Percentiles rank a stretch among this genome's conserved stretches.
Evolutionary conservation across 495 filamentous ascomycete genomes (phyloP).

Genomic region (Pyronema omphalodes): DNA sequence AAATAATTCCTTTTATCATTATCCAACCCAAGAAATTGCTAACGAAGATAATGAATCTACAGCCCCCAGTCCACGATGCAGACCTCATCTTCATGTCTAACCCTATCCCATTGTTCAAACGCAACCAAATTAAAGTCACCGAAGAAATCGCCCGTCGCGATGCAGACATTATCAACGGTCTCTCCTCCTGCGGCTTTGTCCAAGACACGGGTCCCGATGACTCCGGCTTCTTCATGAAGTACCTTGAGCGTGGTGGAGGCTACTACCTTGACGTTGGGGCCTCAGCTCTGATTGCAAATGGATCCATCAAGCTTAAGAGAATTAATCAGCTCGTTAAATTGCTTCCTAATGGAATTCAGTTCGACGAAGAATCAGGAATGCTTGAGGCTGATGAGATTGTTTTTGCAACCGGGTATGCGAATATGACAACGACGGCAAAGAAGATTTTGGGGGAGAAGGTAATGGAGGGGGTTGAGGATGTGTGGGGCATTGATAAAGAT

Average conservation of each 20-base stretch:
- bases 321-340: conserved; percentile 46
- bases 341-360: conserved; percentile 38
- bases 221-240: conserved; percentile 52
- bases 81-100: conserved; percentile 40
- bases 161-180: conserved; percentile 36
- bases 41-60: not conserved
- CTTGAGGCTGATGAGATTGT: conserved; percentile 65
- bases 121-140: conserved; percentile 34
- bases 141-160: conserved; percentile 33
- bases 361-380: conserved; percentile 43
- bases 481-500: conserved; percentile 66
- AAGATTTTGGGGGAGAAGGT: conserved; percentile 53
- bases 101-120: conserved; percentile 41
- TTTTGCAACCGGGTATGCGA: conserved; percentile 67
- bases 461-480: conserved; percentile 43
- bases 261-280: conserved; percentile 75
- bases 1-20: not conserved
- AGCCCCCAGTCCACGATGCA: conserved; percentile 39
- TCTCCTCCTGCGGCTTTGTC: conserved; percentile 48
- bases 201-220: conserved; percentile 48
- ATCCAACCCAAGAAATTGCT: not conserved
- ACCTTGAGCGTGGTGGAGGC: conserved; percentile 48
- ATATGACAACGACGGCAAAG: conserved; percentile 48
- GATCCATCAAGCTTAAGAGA: conserved; percentile 60
- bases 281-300: conserved; percentile 51